Percentiles rank a stretch among this genome's conserved stretches.
These are phyloP conservation scores for Oryza brachyantha DNA, from an alignment of 176 grass and related monocot genomes.

Conservation along the genomic window DNA sequence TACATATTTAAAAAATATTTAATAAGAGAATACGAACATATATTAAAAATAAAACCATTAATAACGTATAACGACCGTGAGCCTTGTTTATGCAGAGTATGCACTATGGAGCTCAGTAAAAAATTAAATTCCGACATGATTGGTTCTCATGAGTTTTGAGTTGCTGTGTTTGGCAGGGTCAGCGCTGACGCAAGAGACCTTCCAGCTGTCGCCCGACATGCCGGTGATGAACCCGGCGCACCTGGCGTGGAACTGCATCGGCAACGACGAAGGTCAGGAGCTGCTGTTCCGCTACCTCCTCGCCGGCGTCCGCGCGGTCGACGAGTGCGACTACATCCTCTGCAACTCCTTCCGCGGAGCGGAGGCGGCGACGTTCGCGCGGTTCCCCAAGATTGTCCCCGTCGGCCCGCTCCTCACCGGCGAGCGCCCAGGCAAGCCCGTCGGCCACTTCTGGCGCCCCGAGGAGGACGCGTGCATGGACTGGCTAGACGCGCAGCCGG, in stretches of 20 bases:
- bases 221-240: conserved; percentile 18
- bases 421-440: conserved; percentile 20
- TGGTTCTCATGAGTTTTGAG: too few species aligned
- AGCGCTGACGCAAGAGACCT: conserved; percentile 8
- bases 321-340: conserved; percentile 24
- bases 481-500: conserved; percentile 43
- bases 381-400: conserved; percentile 40
- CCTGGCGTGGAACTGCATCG: conserved; percentile 28
- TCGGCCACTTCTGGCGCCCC: conserved; percentile 46
- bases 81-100: too few species aligned
- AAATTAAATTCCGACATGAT: too few species aligned
- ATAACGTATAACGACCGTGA: too few species aligned
- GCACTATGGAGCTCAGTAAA: too few species aligned
- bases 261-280: conserved; percentile 22
- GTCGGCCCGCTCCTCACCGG: conserved; percentile 40
- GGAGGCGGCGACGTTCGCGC: conserved; percentile 19
- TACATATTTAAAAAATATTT: too few species aligned
- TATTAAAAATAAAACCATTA: too few species aligned
- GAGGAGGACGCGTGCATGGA: conserved; percentile 33
- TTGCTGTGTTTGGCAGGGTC: not conserved
- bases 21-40: too few species aligned
- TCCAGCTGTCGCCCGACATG: conserved; percentile 35
- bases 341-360: conserved; percentile 50
- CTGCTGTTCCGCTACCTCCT: conserved; percentile 29
- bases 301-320: conserved; percentile 3